phyloP scores from a whole-genome alignment of 202 grass and related monocot genomes.

The Bolboschoenoplectus hybrid region DNA sequence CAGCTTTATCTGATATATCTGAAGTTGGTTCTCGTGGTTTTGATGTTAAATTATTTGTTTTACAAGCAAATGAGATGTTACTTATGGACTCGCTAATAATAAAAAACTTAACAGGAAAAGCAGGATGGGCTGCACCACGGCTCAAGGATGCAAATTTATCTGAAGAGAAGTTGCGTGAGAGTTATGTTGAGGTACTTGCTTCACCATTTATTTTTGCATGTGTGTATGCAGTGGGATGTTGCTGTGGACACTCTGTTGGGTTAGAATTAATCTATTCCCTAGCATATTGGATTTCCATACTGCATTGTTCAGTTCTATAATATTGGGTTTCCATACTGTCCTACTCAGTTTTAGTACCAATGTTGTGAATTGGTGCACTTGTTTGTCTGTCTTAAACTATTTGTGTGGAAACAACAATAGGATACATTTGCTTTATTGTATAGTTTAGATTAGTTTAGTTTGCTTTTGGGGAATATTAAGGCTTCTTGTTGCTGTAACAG shows the following conservation, averaged over 20 bases:
- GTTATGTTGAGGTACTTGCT: slow-evolving; percentile 79
- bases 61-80: slow-evolving; percentile 28
- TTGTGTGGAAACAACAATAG: background rate
- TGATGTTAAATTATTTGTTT: slow-evolving; percentile 23
- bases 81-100: slow-evolving; percentile 6
- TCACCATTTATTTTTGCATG: slow-evolving; percentile 1
- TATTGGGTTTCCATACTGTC: background rate
- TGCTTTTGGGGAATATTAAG: background rate
- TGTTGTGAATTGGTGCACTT: background rate
- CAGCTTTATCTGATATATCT: slow-evolving; percentile 24
- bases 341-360: background rate
- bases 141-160: slow-evolving; percentile 91
- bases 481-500: background rate
- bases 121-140: slow-evolving; percentile 75
- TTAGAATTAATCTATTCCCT: background rate
- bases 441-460: slow-evolving; percentile 15
- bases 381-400: background rate
- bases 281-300: background rate
- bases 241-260: background rate
- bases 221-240: background rate
- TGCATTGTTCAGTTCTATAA: background rate
- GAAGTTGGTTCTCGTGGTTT: slow-evolving; percentile 20
- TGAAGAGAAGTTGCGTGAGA: slow-evolving; percentile 67
- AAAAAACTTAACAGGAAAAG: slow-evolving; percentile 64
- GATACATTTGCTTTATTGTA: background rate